Conservation (phyloP, 257 asterid genomes). For the Paulownia fortunei region DNA sequence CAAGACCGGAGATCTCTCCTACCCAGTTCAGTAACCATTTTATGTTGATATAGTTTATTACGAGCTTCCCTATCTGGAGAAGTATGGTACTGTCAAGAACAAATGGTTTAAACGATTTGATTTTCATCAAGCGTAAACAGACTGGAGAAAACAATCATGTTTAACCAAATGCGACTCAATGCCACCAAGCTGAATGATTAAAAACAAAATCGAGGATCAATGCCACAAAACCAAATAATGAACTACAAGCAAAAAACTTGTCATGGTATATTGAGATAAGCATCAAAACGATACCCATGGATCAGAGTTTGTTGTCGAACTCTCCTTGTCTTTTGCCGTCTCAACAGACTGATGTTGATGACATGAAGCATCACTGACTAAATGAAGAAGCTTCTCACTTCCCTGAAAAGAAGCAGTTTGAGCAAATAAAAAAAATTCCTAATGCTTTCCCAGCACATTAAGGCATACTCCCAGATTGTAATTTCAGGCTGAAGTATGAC, state of each 20-base stretch:
- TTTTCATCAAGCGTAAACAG: no score
- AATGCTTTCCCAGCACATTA: not conserved
- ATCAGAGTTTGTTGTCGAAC: constrained; percentile 33
- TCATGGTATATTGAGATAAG: no score
- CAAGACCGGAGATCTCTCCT: no score
- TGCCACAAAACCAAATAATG: not conserved
- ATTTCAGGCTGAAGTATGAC: not conserved
- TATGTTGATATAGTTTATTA: no score
- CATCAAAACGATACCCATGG: no score
- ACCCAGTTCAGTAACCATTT: no score
- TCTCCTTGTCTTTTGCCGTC: constrained; percentile 35
- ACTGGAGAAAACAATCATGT: no score
- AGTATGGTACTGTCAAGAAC: no score
- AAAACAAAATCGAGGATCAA: no score
- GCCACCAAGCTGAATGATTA: not conserved
- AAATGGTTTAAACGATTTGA: no score
- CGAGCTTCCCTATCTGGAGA: no score
- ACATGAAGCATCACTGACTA: constrained; percentile 66
- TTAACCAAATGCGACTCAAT: not conserved
- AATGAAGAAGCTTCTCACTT: constrained; percentile 80
- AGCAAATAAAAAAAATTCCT: not conserved
- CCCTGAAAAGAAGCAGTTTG: constrained; percentile 60
- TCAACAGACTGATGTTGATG: constrained; percentile 39
- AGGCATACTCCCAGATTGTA: not conserved
- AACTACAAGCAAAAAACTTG: no score